Base-by-base conservation (phyloP, 495 filamentous ascomycete genomes). In the Aspergillus ellipticus region DNA sequence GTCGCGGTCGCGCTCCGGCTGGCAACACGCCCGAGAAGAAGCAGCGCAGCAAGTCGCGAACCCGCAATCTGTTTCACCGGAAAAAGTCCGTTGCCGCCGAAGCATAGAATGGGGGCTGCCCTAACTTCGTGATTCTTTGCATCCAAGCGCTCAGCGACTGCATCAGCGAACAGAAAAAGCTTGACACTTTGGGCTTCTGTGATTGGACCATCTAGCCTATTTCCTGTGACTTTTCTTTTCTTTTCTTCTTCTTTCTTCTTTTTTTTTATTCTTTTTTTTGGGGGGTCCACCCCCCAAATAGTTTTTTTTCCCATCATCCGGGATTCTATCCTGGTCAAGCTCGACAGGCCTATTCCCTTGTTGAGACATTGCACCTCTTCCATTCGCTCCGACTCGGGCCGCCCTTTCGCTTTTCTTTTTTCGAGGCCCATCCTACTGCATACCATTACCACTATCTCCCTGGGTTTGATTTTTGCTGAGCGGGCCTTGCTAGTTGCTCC, bases 61-160 rank as follows among this genome's bases (percentile, higher is more conserved):
- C 85, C 42, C 75, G 86, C 59, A 83, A 78, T 48, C 81, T 90
- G 48, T 90, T 89, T 67, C 79, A 84, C 24, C 74, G 83, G 50
- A 87, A 86, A 70, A 83, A 82, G 58, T 74, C 78, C 24, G 61
- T 67, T 50, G 65, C 66, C 9, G 57, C 66, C 10, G 71, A 76
- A 62, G 54, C 65, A 56, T 74, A 66, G 53, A 22, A 9, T 45
- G 15, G 22, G 55, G 22, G 57, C 28, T 53, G 52, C 49, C 35
- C 50, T 51, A 33, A 8, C 31, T 31, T 53, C 43, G 13, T 42
- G 26, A 21, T 48, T 54, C 39, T 20, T 50, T 47, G 42, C 55
- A 55, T 55, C 16, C 7, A 49, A 53, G 29, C 48, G 33, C 24
- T 21, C 22, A 24, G 54, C 37, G 29, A 16, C 24, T 11, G 17